phyloP scores from a whole-genome alignment of 2,329 filamentous ascomycete species.

The Didymosphaeria variabile region DNA sequence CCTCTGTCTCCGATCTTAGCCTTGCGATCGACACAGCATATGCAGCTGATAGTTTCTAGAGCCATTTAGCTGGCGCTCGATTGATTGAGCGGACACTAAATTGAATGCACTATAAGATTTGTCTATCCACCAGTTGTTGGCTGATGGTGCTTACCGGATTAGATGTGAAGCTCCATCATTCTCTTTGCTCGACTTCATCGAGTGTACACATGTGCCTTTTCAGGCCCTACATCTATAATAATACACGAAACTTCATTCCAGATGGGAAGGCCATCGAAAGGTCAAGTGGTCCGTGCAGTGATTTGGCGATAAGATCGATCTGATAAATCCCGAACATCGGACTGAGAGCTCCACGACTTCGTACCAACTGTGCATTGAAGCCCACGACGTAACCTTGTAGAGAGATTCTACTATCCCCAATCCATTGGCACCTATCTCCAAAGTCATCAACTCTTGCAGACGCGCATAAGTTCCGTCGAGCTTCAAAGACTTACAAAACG shows the following conservation, averaged over 20 bases:
- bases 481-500: too few relatives aligned
- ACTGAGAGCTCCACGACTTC: neutral
- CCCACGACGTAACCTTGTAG: neutral
- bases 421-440: neutral
- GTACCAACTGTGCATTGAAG: neutral
- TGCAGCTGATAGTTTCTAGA: too few relatives aligned
- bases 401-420: neutral
- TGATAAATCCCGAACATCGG: conserved; percentile 1
- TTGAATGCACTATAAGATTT: too few relatives aligned
- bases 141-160: neutral
- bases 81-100: too few relatives aligned
- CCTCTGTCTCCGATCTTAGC: too few relatives aligned
- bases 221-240: neutral
- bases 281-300: neutral
- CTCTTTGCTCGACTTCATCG: neutral
- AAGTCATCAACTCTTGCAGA: too few relatives aligned
- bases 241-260: too few relatives aligned
- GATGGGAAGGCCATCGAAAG: neutral
- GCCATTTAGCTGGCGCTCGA: too few relatives aligned
- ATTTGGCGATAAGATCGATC: conserved; percentile 2
- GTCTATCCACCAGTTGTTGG: neutral
- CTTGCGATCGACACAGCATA: too few relatives aligned
- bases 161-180: neutral
- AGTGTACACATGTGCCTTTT: neutral
- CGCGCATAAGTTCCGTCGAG: too few relatives aligned